Base-by-base conservation (phyloP, 108 stramenopile species). In the Fragilariopsis cylindrus region DNA sequence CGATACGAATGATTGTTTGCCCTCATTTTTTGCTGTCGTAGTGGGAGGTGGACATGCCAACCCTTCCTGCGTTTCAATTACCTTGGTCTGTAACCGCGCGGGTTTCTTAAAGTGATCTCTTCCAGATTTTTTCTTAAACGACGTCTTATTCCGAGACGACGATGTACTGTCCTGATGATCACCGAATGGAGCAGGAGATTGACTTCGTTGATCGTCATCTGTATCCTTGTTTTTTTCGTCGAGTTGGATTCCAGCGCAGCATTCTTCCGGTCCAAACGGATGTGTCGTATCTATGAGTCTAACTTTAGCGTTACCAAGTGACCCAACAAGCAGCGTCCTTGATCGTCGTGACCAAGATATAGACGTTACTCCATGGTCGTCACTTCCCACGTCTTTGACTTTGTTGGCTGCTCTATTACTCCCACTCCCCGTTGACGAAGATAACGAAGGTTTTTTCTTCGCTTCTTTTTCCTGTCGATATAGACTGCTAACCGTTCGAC, bases 231-330 rank as follows among this genome's bases (percentile, higher is more conserved):
- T 72, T 19, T 78, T 58, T 41, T 65, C 69, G 3, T 73, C 58
- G 3, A 60, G 63, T 57, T 77, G 48, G 48, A 66, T 66, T 48
- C 19, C 74, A 11, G 63, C 12, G 52, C 73, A 67, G 57, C 81
- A 82, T 63, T 84, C 84, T 57, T 76, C 76, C 0, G 82, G 77
- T 18, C 87, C 87, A 46, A 77, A 69, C 6, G 91, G 88, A 77
- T 92, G 91, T 30, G 88, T 81, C 44, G 88, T 90, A 77, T 94
- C 92, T 42, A 87, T 84, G 13, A 88, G 55, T 8, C 83, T 76
- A 15, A 91, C 76, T 45, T 71, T 58, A 21, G 69, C 39, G 68
- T 84, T 85, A 15, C 88, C 87, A 21, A 81, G 48, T 0, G 87
- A 77, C 1, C 87, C 92, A 2, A 77, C 77, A 18, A 92, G 57